Percentiles rank a stretch among this genome's conserved stretches.
Conservation (phyloP, 768 basidiomycete genomes). For the Xerocomus spinulosus region DNA sequence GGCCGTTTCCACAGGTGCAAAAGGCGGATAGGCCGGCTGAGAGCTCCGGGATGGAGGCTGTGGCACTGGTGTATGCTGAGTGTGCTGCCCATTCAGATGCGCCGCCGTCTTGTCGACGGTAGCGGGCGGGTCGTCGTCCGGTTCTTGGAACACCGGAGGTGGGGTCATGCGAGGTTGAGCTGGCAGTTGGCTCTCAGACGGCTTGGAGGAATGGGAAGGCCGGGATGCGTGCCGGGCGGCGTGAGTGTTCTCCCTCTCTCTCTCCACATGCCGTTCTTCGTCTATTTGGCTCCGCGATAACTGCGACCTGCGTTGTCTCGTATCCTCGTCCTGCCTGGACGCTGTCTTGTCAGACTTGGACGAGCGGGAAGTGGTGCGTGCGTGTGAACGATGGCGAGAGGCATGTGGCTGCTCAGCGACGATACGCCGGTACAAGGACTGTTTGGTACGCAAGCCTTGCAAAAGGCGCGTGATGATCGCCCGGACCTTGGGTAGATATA, state of each 20-base stretch:
- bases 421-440: constrained; percentile 78
- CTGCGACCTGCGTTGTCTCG: constrained; percentile 44
- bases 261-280: constrained; percentile 36
- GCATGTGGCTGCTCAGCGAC: constrained; percentile 54
- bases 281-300: constrained; percentile 38
- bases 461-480: constrained; percentile 90
- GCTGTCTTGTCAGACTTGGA: constrained; percentile 42
- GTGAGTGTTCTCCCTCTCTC: constrained; percentile 35
- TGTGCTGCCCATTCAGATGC: constrained; percentile 10
- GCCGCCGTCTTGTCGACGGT: constrained; percentile 1
- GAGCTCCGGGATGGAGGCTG: constrained; percentile 17
- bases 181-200: constrained; percentile 31
- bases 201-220: constrained; percentile 37
- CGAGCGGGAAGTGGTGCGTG: constrained; percentile 54
- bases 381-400: constrained; percentile 41
- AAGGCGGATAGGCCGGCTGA: constrained; percentile 4
- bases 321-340: constrained; percentile 39
- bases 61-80: constrained; percentile 1
- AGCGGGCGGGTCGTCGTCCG: constrained; percentile 27
- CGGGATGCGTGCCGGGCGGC: constrained; percentile 39
- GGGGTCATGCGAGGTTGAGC: constrained; percentile 27
- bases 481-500: constrained; percentile 87
- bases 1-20: constrained; percentile 4
- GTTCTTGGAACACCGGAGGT: constrained; percentile 29
- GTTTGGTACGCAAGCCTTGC: constrained; percentile 89